Evolutionary conservation across 768 basidiomycete genomes (phyloP).

Genomic region (Tylopilus sp.): DNA sequence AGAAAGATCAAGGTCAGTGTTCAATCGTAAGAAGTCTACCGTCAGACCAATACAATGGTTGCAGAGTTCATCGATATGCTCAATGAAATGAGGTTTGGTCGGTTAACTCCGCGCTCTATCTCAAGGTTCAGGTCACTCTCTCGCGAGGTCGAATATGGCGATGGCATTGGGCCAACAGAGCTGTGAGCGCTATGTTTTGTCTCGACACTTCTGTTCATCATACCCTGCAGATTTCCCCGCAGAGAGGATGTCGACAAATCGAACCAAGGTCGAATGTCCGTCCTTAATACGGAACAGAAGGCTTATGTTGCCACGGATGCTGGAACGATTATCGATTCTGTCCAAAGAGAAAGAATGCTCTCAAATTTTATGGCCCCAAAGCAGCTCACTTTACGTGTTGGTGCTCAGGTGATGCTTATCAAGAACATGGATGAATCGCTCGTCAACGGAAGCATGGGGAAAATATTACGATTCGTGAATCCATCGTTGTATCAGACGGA

Average conservation of each 20-base stretch:
- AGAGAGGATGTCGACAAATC: constrained; percentile 89
- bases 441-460: constrained; percentile 94
- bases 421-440: constrained; percentile 90
- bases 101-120: constrained; percentile 61
- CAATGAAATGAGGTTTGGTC: constrained; percentile 97
- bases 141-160: constrained; percentile 68
- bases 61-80: constrained; percentile 93
- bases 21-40: neutral
- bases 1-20: constrained; percentile 78
- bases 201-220: neutral
- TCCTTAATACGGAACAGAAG: constrained; percentile 51
- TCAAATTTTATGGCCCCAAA: constrained; percentile 88
- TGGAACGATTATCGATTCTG: constrained; percentile 50
- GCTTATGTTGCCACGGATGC: constrained; percentile 61
- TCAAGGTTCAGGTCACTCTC: constrained; percentile 66
- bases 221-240: constrained; percentile 71
- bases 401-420: constrained; percentile 92
- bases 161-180: constrained; percentile 87
- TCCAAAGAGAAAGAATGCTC: constrained; percentile 73
- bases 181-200: constrained; percentile 49
- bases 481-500: constrained; percentile 45
- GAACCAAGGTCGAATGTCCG: constrained; percentile 65
- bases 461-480: constrained; percentile 70
- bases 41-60: constrained; percentile 3
- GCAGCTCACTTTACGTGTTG: constrained; percentile 63